Evolutionary conservation across 2,329 filamentous ascomycete genomes (phyloP), one percentile per base, ranked within the genome.

Genomic region (Aaosphaeria arxii): DNA sequence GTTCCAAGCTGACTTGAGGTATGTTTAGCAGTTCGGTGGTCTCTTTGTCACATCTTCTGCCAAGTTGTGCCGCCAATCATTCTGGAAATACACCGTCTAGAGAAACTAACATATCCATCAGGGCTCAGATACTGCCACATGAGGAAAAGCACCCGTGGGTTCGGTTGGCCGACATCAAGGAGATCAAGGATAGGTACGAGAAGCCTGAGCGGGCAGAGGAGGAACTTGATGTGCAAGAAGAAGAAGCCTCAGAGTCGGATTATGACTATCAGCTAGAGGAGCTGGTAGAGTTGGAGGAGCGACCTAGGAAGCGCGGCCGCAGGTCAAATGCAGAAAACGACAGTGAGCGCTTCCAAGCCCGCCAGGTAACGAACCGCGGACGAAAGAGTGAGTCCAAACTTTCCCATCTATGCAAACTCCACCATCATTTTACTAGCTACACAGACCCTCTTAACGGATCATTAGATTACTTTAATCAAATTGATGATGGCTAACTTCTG

Each of bases 91-190:
- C 17, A 24, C 17, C 17, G 17, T 24, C 17, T 24, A 24, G 17
- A 24, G 17, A 24, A 24, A 24, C 17, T 24, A 24, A 24, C 17
- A 24, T 24, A 24, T 24, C 17, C 17, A 24, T 24, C 17, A 24
- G 58, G 31, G 56, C 47, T 2, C 64, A 63, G 42, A 52, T 67
- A 17, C 52, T 46, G 11, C 45, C 51, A 32, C 63, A 66, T 36
- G 57, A 59, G 30, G 44, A 52, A 3, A 60, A 61, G 41, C 65
- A 69, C 50, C 63, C 62, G 5, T 69, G 66, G 66, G 54, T 46
- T 46, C 51, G 60, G 13, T 53, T 68, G 7, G 49, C 50, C 6
- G 66, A 68, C 35, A 62, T 69, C 50, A 63, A 61, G 36, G 57
- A 62, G 40, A 42, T 68, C 50, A 62, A 62, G 47, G 47, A 54